Evolutionary conservation across 1,284 basidiomycete genomes (phyloP).

Genomic region (Boletus sp.): DNA sequence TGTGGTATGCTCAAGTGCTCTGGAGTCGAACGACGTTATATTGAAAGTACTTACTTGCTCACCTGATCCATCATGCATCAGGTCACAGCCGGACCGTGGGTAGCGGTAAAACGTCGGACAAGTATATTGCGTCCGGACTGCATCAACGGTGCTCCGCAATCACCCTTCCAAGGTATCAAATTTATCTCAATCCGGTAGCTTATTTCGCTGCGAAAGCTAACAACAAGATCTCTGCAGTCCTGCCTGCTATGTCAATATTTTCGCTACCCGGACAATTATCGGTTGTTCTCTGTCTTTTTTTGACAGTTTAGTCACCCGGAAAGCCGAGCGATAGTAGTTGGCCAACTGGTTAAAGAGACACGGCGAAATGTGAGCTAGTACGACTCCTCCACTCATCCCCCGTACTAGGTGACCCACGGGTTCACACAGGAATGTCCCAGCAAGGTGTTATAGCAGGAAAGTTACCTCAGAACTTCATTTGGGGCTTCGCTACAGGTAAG

Average conservation of each 20-base stretch:
- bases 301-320: background rate
- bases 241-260: background rate
- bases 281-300: background rate
- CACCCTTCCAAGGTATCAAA: background rate
- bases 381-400: background rate
- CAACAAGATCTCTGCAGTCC: too few species aligned
- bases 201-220: background rate
- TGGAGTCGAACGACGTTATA: background rate
- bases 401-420: background rate
- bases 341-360: background rate
- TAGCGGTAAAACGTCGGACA: conserved; percentile 9
- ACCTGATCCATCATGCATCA: background rate
- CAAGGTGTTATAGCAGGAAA: background rate
- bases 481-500: conserved; percentile 24
- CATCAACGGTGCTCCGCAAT: background rate
- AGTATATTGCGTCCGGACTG: background rate
- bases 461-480: conserved; percentile 17
- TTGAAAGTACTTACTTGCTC: background rate
- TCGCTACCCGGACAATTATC: background rate
- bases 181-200: background rate
- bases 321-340: background rate
- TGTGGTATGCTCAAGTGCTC: too few species aligned
- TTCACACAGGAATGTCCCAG: background rate
- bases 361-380: background rate
- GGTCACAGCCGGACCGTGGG: background rate